phyloP scores from a whole-genome alignment of 345 rosid genomes.

The Dimocarpus longan region DNA sequence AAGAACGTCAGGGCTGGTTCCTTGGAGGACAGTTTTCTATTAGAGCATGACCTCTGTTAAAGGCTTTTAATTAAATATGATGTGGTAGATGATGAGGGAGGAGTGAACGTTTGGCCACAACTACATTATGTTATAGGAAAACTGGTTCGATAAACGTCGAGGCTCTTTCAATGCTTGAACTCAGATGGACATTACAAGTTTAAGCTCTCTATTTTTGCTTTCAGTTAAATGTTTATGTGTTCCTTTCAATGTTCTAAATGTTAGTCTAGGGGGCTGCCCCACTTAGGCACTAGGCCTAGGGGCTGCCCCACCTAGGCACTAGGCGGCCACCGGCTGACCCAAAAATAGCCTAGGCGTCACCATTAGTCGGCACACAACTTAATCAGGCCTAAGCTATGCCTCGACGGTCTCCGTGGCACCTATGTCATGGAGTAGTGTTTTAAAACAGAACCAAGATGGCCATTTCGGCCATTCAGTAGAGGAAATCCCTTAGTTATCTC shows the following conservation, averaged over 20 bases:
- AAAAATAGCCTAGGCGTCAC: too few relatives aligned
- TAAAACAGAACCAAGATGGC: too few relatives aligned
- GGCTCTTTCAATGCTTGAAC: neutral
- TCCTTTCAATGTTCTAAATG: neutral
- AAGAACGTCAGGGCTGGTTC: neutral
- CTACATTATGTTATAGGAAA: neutral
- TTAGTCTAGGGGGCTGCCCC: too few relatives aligned
- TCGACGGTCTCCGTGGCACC: too few relatives aligned
- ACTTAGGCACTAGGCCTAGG: too few relatives aligned
- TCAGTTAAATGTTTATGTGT: neutral
- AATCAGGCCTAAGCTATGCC: too few relatives aligned
- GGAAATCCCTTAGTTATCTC: too few relatives aligned
- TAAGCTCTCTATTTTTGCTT: neutral
- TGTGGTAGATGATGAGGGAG: neutral
- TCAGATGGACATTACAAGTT: neutral
- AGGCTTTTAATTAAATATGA: conserved; percentile 1
- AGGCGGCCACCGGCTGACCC: too few relatives aligned
- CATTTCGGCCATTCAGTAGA: too few relatives aligned
- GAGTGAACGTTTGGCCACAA: neutral
- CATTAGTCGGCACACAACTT: too few relatives aligned
- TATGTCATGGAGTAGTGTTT: too few relatives aligned
- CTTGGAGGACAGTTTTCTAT: conserved; percentile 1
- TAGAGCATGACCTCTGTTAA: neutral
- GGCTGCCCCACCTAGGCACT: too few relatives aligned
- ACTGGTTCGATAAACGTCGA: neutral